Conservation (phyloP, 2,329 filamentous ascomycete species). For the Ophiostoma ips region DNA sequence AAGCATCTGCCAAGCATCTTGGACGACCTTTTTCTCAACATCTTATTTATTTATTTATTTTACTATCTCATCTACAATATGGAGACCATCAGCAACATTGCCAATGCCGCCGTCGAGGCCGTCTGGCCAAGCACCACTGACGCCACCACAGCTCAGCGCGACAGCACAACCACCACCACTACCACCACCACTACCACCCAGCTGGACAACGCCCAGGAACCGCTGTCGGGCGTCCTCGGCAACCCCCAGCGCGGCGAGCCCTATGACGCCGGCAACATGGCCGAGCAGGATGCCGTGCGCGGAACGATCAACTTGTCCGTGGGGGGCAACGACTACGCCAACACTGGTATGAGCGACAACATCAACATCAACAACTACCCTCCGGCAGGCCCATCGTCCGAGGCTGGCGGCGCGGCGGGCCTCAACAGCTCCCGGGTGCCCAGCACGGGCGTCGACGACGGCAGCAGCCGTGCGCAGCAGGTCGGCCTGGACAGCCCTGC, state of each 20-base stretch:
- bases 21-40: not conserved
- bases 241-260: slow-evolving; percentile 55
- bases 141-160: slow-evolving; percentile 9
- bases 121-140: slow-evolving; percentile 31
- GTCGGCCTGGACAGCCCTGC: slow-evolving; percentile 26
- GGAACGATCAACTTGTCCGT: too few relatives aligned
- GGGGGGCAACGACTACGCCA: not conserved
- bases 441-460: not conserved
- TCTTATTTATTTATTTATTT: not conserved
- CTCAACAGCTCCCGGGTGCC: slow-evolving; percentile 8
- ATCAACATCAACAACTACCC: not conserved
- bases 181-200: not conserved
- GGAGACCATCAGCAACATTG: slow-evolving; percentile 49
- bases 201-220: slow-evolving; percentile 39
- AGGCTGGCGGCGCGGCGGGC: slow-evolving; percentile 5
- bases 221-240: slow-evolving; percentile 56
- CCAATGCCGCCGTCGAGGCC: slow-evolving; percentile 31
- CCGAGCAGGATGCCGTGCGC: slow-evolving; percentile 3
- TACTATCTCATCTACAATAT: slow-evolving; percentile 28
- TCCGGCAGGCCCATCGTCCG: not conserved
- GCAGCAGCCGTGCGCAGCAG: slow-evolving; percentile 8
- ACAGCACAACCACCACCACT: not conserved
- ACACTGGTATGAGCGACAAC: not conserved
- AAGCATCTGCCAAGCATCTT: too few relatives aligned
- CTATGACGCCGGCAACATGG: slow-evolving; percentile 60